A percentile compares a stretch with the other conserved stretches of the same genome.
phyloP scores from a whole-genome alignment of 164 flowering plant genomes.

The Cinnamomum chago region DNA sequence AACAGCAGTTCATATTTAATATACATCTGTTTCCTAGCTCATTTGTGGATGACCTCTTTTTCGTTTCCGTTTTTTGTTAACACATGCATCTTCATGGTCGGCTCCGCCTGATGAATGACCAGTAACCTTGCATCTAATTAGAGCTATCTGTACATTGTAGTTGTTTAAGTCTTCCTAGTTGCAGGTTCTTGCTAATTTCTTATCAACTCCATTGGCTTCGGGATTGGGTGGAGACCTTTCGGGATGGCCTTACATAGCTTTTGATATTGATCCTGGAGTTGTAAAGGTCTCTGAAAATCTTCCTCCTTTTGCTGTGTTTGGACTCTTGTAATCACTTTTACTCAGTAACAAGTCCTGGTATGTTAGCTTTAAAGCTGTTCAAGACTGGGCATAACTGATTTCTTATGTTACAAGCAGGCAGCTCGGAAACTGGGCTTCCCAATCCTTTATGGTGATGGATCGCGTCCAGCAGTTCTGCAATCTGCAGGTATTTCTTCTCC shows the following conservation, averaged over 20 bases:
- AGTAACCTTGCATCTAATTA: background rate
- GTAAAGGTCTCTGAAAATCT: constrained; percentile 65
- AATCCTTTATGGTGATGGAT: constrained; percentile 88
- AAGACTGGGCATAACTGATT: background rate
- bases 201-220: constrained; percentile 83
- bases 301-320: background rate
- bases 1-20: background rate
- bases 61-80: background rate
- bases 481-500: constrained; percentile 97
- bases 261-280: constrained; percentile 80
- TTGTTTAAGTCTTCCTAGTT: constrained; percentile 12
- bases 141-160: background rate
- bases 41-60: background rate
- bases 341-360: background rate
- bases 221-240: constrained; percentile 52
- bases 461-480: constrained; percentile 85
- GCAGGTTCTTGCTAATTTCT: constrained; percentile 94
- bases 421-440: constrained; percentile 86
- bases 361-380: background rate
- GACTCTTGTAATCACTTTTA: background rate
- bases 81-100: background rate
- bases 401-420: constrained; percentile 35
- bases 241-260: constrained; percentile 87
- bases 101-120: background rate
- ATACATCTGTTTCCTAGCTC: background rate